Base-by-base conservation (phyloP, 164 flowering plant species). In the Cinnamomum micranthum region DNA sequence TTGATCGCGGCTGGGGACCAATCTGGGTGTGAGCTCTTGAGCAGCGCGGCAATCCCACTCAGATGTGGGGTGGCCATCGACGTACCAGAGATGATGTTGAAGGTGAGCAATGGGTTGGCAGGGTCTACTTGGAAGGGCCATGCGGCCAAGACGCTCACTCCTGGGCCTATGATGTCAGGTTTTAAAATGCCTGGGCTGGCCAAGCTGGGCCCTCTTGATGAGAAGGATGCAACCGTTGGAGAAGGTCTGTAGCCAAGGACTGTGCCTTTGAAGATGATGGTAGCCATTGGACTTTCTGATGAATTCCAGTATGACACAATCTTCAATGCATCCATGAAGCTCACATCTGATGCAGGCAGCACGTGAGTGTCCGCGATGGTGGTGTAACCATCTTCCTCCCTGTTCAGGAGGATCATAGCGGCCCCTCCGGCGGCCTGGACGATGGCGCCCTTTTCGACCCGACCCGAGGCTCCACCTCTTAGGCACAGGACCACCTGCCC, bases 101-200 rank as follows among this genome's bases (percentile, higher is more conserved):
- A 41, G 47, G 47, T 41, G 47, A 41, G 27, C 19, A 59, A 17
- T 6, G 19, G 19, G 63, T 59, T 0, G 90, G 95, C 69, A 89
- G 92, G 0, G 89, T 86, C 0, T 90, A 86, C 75, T 92, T 92
- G 0, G 91, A 85, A 73, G 91, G 77, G 95, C 93, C 0, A 92
- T 90, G 2, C 94, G 94, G 47, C 93, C 85, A 0, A 90, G 92
- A 73, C 90, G 94, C 12, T 41, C 11, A 41, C 47, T 41, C 47
- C 47, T 41, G 47, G 47, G 47, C 47, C 47, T 41, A 41, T 41
- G 47, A 41, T 41, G 47, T 41, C 47, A 41, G 47, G 47, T 41
- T 41, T 41, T 41, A 41, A 41, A 41, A 41, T 41, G 47, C 47
- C 47, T 41, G 93, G 95, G 76, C 89, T 85, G 22, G 95, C 86